Conservation (phyloP, 495 filamentous ascomycete genomes). For the Neurospora intermedia region DNA sequence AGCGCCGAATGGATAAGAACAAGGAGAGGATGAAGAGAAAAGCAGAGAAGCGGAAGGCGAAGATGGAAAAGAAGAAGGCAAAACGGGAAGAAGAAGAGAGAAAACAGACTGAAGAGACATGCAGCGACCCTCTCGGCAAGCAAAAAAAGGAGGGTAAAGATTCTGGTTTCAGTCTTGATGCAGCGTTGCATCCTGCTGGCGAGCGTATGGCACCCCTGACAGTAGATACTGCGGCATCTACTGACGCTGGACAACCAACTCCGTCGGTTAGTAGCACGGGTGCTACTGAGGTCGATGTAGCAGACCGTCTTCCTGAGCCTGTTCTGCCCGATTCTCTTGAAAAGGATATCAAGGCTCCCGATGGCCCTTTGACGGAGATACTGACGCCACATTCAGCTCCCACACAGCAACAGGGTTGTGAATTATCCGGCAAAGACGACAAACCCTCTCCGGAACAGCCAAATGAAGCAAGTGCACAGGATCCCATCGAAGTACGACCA, state of each 20-base stretch:
- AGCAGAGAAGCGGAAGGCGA: slow-evolving; percentile 14
- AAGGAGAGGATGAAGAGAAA: slow-evolving; percentile 24
- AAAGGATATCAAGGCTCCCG: not conserved
- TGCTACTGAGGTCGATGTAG: not conserved
- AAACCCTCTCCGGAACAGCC: not conserved
- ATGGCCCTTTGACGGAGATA: slow-evolving; percentile 1
- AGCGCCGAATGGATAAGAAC: slow-evolving; percentile 3
- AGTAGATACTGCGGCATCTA: not conserved
- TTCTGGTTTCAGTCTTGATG: not conserved
- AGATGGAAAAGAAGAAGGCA: slow-evolving; percentile 7
- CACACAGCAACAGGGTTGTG: not conserved
- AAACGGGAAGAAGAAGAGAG: slow-evolving; percentile 11
- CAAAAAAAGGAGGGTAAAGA: not conserved
- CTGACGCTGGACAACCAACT: not conserved
- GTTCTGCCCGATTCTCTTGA: not conserved
- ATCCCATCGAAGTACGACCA: not conserved
- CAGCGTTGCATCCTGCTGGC: not conserved
- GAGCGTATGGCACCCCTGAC: not conserved
- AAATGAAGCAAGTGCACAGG: not conserved
- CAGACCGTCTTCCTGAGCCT: not conserved
- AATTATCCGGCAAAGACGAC: not conserved
- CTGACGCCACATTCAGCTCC: not conserved
- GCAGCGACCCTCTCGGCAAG: not conserved
- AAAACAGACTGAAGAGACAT: not conserved
- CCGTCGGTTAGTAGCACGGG: not conserved